These are phyloP conservation scores for Cladophialophora chaetospira DNA, from an alignment of 2,329 filamentous ascomycete genomes.

Conservation along the genomic window DNA sequence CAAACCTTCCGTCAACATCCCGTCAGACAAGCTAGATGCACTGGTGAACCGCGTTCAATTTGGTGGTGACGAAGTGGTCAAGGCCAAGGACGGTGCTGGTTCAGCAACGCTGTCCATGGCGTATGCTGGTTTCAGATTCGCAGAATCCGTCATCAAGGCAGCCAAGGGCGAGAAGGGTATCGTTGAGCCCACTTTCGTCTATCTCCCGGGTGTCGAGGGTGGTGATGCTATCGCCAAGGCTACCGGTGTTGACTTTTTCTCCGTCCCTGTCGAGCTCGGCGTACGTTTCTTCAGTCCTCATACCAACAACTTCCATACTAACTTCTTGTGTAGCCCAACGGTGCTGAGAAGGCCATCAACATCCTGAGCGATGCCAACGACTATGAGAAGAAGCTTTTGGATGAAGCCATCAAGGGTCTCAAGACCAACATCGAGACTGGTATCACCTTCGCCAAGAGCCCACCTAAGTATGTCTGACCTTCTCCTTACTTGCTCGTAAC, in stretches of 20 bases:
- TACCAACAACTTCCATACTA: conserved; percentile 30
- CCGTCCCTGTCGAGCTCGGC: conserved; percentile 90
- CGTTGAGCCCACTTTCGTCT: conserved; percentile 92
- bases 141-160: conserved; percentile 90
- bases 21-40: conserved; percentile 84
- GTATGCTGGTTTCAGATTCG: conserved; percentile 94
- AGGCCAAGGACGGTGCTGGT: conserved; percentile 89
- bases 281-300: conserved; percentile 58
- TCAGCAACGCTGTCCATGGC: conserved; percentile 94
- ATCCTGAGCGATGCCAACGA: conserved; percentile 75
- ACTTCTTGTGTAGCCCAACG: conserved; percentile 64
- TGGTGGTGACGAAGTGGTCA: conserved; percentile 94
- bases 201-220: conserved; percentile 85
- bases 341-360: conserved; percentile 83
- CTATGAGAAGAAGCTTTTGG: conserved; percentile 84
- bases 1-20: conserved; percentile 75
- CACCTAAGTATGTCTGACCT: conserved; percentile 51
- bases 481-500: conserved; percentile 23
- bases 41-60: conserved; percentile 95
- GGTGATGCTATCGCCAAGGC: conserved; percentile 83
- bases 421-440: conserved; percentile 95
- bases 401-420: conserved; percentile 73
- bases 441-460: conserved; percentile 82
- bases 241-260: conserved; percentile 90
- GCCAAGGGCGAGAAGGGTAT: conserved; percentile 87